Conservation (phyloP, 306 rosid genomes). For the Cucumis hystrix region DNA sequence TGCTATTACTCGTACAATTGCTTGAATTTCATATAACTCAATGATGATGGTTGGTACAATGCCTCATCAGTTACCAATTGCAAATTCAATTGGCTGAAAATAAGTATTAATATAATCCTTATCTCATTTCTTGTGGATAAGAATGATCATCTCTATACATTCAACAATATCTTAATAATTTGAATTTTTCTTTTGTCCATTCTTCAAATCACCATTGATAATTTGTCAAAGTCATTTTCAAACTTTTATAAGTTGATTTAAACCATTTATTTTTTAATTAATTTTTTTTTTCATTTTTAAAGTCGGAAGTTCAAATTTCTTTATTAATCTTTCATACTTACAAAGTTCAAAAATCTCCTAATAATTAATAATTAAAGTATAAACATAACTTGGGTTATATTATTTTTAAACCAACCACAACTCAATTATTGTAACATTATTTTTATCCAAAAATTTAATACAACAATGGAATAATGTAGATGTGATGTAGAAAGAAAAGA, state of each 20-base stretch:
- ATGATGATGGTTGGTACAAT: background rate
- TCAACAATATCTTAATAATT: background rate
- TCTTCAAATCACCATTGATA: background rate
- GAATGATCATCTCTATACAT: background rate
- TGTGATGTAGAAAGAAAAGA: no score
- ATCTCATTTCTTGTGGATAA: background rate
- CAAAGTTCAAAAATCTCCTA: no score
- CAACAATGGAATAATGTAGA: background rate
- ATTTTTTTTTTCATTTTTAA: no score
- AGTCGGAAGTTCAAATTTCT: no score
- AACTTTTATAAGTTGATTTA: background rate
- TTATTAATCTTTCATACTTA: no score
- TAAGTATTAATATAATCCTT: background rate
- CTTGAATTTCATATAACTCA: background rate
- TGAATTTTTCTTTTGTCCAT: background rate
- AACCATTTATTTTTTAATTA: no score
- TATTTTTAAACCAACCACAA: no score
- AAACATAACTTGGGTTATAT: no score
- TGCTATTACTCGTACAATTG: background rate
- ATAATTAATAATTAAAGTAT: no score
- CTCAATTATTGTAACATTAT: background rate
- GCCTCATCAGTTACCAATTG: background rate
- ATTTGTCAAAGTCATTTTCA: background rate
- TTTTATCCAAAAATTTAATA: background rate
- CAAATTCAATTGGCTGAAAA: background rate